Evolutionary conservation across 192 early-diverging fungal genomes (phyloP).

Genomic region (Backusella westeae): DNA sequence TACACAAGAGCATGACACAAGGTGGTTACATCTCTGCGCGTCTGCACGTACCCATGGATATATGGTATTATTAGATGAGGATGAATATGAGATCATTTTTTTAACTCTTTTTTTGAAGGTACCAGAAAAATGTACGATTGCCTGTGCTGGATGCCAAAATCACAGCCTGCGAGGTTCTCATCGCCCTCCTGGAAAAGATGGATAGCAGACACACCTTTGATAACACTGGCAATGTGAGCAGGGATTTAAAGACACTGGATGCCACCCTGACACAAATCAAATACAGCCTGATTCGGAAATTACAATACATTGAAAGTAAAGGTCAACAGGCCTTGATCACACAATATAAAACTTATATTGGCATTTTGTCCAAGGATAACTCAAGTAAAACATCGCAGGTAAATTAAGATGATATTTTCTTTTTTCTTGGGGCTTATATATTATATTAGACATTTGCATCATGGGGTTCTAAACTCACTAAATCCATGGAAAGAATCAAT

Average conservation of each 20-base stretch:
- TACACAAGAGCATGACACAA: conserved; percentile 7
- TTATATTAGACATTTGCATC: background rate
- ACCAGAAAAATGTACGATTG: conserved; percentile 8
- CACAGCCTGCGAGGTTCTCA: conserved; percentile 8
- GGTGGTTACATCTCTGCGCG: background rate
- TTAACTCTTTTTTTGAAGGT: background rate
- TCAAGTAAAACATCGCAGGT: conserved; percentile 14
- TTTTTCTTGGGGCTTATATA: background rate
- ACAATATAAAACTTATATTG: background rate
- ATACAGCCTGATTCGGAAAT: conserved; percentile 4
- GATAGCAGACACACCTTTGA: background rate
- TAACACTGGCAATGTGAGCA: background rate
- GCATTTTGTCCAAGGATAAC: background rate
- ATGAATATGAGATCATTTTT: too few relatives aligned
- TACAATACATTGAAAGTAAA: background rate
- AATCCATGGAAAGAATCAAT: conserved; percentile 10
- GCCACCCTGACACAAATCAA: conserved; percentile 2
- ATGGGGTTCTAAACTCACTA: background rate
- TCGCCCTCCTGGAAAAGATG: background rate
- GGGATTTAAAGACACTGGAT: conserved; percentile 1
- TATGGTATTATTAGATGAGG: background rate
- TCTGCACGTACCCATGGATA: background rate
- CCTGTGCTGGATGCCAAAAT: conserved; percentile 10
- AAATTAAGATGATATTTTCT: background rate
- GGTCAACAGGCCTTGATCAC: background rate